Base-by-base conservation (phyloP, 2,329 filamentous ascomycete genomes). In the Fusarium praegraminearum region DNA sequence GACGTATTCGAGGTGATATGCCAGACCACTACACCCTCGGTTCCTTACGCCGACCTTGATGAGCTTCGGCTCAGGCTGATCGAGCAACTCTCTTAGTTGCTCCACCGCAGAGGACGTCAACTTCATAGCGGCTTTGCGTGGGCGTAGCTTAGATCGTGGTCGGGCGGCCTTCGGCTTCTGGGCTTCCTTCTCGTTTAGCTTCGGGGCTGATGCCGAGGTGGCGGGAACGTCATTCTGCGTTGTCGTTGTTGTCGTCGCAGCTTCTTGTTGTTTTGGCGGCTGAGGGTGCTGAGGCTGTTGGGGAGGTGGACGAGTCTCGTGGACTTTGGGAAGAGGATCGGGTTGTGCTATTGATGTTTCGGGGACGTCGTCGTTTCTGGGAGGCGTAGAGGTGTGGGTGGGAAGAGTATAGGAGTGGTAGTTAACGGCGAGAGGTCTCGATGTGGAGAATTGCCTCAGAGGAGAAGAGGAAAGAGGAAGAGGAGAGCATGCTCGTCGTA, bases 41-140 rank as follows among this genome's bases (percentile, higher is more conserved):
- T 97, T 98, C 80, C 91, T 93, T 66, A 98, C 96, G 15, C 96
- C 94, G 8, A 99, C 93, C 74, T 96, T 91, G 79, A 99, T 97
- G 70, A 97, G 86, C 82, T 97, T 97, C 3, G 94, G 94, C 28
- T 96, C 90, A 0, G 96, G 96, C 75, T 94, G 91, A 65, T 94
- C 89, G 9, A 98, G 86, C 38, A 99, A 82, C 20, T 86, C 85
- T 61, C 89, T 89, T 35, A 99, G 85, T 75, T 97, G 94, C 47
- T 90, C 84, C 4, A 97, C 91, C 1, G 96, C 96, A 2, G 89
- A 83, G 0, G 92, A 87, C 0, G 94, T 94, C 26, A 99, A 86
- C 72, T 89, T 93, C 84, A 99, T 95, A 3, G 95, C 93, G 1
- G 96, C 94, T 83, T 98, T 98, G 60, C 94, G 90, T 15, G 95